Conservation (phyloP, 2,329 filamentous ascomycete species). For the Cladosporium halotolerans region DNA sequence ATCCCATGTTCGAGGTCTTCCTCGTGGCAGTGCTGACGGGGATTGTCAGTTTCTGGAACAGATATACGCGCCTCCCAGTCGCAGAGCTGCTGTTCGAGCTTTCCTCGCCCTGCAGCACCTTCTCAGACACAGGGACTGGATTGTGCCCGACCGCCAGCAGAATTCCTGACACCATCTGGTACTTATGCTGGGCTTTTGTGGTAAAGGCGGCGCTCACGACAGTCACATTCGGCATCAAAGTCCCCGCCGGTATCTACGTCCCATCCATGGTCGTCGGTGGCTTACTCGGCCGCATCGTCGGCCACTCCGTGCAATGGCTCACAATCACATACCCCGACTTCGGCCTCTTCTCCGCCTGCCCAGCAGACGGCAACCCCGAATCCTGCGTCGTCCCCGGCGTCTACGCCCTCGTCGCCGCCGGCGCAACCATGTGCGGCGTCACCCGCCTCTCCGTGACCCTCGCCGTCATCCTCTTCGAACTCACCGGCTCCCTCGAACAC, state of each 20-base stretch:
- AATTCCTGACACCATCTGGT: constrained; percentile 69
- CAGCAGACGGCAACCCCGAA: constrained; percentile 59
- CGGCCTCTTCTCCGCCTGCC: constrained; percentile 68
- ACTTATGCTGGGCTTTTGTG: constrained; percentile 70
- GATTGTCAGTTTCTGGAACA: constrained; percentile 86
- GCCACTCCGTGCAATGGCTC: constrained; percentile 76
- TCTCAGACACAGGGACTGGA: constrained; percentile 60
- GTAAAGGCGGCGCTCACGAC: constrained; percentile 85
- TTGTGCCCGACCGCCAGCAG: constrained; percentile 71
- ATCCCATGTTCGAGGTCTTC: constrained; percentile 80
- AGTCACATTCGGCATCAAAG: constrained; percentile 92
- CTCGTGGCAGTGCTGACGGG: constrained; percentile 82
- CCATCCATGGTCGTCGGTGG: constrained; percentile 98
- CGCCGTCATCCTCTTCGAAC: constrained; percentile 89
- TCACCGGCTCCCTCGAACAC: constrained; percentile 91
- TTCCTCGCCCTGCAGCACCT: constrained; percentile 75
- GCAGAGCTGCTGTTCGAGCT: constrained; percentile 86
- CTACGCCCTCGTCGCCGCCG: constrained; percentile 89
- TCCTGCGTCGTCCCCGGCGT: constrained; percentile 94
- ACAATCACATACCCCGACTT: constrained; percentile 68
- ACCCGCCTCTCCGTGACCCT: constrained; percentile 89
- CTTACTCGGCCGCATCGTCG: constrained; percentile 79
- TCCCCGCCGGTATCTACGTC: constrained; percentile 94
- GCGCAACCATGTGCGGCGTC: constrained; percentile 96
- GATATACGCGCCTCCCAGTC: constrained; percentile 80